Evolutionary conservation across 441 rosid species (phyloP).

Genomic region (Capsella rubella): DNA sequence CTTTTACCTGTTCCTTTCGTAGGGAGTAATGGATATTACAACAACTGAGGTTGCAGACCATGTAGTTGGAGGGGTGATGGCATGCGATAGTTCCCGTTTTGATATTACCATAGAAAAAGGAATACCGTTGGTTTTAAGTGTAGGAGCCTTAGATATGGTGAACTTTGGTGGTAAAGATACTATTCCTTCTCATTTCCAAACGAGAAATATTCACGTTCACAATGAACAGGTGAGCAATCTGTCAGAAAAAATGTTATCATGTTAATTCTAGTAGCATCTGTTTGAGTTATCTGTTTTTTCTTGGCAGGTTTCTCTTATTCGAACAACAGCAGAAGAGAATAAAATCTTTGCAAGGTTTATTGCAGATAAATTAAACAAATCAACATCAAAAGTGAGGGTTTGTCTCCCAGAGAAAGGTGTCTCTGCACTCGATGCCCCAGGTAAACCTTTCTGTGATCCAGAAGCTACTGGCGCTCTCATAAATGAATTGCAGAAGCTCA

Average conservation of each 20-base stretch:
- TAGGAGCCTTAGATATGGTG: constrained; percentile 95
- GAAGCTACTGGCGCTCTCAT: constrained; percentile 71
- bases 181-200: constrained; percentile 72
- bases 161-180: constrained; percentile 85
- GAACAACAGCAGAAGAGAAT: constrained; percentile 86
- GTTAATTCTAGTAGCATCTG: not conserved
- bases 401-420: constrained; percentile 86
- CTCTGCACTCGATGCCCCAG: constrained; percentile 86
- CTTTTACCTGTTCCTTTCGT: constrained; percentile 18
- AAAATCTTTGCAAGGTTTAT: constrained; percentile 76
- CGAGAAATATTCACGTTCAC: constrained; percentile 77
- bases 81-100: constrained; percentile 89
- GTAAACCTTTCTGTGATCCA: constrained; percentile 83
- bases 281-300: constrained; percentile 13
- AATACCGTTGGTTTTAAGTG: constrained; percentile 86
- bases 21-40: constrained; percentile 91
- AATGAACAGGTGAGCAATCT: constrained; percentile 71
- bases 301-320: constrained; percentile 78
- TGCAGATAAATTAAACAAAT: constrained; percentile 78
- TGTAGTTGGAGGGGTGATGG: constrained; percentile 92
- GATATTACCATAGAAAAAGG: constrained; percentile 75
- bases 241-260: not conserved
- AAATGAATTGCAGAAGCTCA: constrained; percentile 63
- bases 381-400: constrained; percentile 64
- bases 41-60: constrained; percentile 97